Evolutionary conservation across 2,329 filamentous ascomycete species (phyloP).

Genomic region (Lasiodiplodia sp.): DNA sequence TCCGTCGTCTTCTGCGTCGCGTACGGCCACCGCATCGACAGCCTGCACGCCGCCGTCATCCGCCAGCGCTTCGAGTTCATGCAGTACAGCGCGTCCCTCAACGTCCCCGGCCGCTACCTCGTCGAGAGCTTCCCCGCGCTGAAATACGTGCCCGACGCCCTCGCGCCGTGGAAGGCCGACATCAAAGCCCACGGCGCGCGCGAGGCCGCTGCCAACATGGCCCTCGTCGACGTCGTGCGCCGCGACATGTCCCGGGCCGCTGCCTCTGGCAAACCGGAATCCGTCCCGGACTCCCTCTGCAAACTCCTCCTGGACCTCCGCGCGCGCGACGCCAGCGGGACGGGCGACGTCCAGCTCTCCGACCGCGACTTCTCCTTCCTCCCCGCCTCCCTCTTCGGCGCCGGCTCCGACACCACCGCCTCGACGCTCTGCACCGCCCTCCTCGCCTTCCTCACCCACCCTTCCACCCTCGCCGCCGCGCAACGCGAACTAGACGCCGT

Average conservation of each 20-base stretch:
- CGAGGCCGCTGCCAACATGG: slow-evolving; percentile 53
- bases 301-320: slow-evolving; percentile 53
- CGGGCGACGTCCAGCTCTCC: slow-evolving; percentile 40
- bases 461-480: slow-evolving; percentile 52
- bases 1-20: slow-evolving; percentile 60
- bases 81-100: slow-evolving; percentile 57
- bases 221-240: slow-evolving; percentile 51
- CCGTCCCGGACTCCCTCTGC: slow-evolving; percentile 53
- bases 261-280: neutral
- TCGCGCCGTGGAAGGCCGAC: slow-evolving; percentile 59
- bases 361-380: slow-evolving; percentile 54
- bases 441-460: slow-evolving; percentile 57
- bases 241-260: slow-evolving; percentile 45
- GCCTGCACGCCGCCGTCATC: slow-evolving; percentile 56
- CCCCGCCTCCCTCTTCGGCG: slow-evolving; percentile 55
- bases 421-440: slow-evolving; percentile 59
- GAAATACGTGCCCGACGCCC: slow-evolving; percentile 52
- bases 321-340: slow-evolving; percentile 38
- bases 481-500: slow-evolving; percentile 52
- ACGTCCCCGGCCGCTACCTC: slow-evolving; percentile 55
- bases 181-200: slow-evolving; percentile 48
- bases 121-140: slow-evolving; percentile 56
- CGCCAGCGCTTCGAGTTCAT: slow-evolving; percentile 57
- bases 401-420: slow-evolving; percentile 60
- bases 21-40: slow-evolving; percentile 60